Evolutionary conservation across 192 early-diverging fungal species (phyloP), one percentile per base, ranked within the genome.

Genomic region (Powellomyces hirtus): DNA sequence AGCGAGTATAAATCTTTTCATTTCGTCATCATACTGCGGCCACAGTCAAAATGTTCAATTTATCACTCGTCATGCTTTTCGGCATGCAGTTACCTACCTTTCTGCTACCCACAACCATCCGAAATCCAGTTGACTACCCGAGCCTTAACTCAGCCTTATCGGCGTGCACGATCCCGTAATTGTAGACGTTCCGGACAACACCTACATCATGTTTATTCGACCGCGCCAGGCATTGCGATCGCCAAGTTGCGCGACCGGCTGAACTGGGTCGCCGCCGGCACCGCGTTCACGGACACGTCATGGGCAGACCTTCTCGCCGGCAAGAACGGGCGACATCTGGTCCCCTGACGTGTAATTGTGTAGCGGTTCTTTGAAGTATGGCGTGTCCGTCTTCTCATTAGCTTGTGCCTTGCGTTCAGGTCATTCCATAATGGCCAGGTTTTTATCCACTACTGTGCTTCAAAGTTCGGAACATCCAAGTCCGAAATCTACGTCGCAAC

Each of bases 401-500:
- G n/a, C 14, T 49, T 57, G 18, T 27, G 55, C 26, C n/a, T n/a
- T 53, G n/a, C 55, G 26, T 6, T 6, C 26, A 27, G 26, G 1
- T 26, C 55, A 6, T 57, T 30, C 35, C 3, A 3, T 20, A 37
- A 37, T 7, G 59, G 59, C 38, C 2, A 37, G 22, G 35, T 60
- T 27, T 30, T 27, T 16, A 36, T 60, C n/a, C 38, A 60, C 38
- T 60, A 60, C 59, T 7, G 20, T 5, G 33, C 35, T 13, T 60
- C 59, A 2, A n/a, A 18, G 14, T 60, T 60, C 59, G 59, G 59
- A 18, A 38, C 36, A 2, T 20, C n/a, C 3, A 60, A 36, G 1
- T 60, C 59, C 31, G 59, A 18, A 36, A 60, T 60, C 36, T 60
- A 38, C 59, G 13, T 60, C 31, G 59, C 59, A 2, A 60, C 59